Conservation (phyloP, 495 filamentous ascomycete species). For the Neurospora sp. region DNA sequence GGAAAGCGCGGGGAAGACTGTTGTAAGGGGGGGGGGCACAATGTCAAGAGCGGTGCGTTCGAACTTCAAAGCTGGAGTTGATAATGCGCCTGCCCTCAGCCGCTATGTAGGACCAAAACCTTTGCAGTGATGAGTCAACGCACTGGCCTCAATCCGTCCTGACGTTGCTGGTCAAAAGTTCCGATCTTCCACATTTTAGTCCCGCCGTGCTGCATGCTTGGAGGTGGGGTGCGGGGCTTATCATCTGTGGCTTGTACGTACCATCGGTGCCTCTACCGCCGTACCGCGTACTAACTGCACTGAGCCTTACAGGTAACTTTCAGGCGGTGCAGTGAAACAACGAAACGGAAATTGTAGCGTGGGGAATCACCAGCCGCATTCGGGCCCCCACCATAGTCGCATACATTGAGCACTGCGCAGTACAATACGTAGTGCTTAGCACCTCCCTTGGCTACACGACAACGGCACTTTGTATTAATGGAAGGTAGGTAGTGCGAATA, state of each 20-base stretch:
- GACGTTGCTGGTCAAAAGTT: neutral
- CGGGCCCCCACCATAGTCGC: neutral
- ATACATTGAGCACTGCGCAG: neutral
- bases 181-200: neutral
- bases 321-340: neutral
- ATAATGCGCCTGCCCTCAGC: neutral
- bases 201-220: neutral
- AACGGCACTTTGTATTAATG: neutral
- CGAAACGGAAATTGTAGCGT: neutral
- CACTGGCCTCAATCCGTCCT: neutral
- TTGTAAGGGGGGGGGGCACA: neutral
- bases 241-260: neutral
- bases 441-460: neutral
- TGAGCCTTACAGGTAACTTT: neutral
- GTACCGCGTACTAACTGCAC: neutral
- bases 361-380: neutral
- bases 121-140: neutral
- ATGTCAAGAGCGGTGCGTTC: neutral
- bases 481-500: neutral
- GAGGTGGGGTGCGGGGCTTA: neutral
- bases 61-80: neutral
- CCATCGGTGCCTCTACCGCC: neutral
- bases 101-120: neutral
- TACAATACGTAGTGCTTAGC: neutral
- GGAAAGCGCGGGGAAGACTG: neutral